Evolutionary conservation across 1,284 basidiomycete genomes (phyloP), one percentile per base, ranked within the genome.

Genomic region (Heterobasidion occidentale): DNA sequence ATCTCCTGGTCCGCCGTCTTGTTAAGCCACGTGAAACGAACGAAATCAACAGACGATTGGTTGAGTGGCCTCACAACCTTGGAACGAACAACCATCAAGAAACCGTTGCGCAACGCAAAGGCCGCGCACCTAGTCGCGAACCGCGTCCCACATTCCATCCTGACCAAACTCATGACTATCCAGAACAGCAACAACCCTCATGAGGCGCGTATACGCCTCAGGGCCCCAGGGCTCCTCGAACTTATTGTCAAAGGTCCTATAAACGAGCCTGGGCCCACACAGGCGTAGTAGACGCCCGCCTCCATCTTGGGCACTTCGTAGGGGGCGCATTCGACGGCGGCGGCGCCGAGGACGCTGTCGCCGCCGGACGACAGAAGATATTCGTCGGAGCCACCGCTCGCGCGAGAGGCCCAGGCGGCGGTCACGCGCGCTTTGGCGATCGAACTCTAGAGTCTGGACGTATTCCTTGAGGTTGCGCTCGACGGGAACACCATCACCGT

Each of bases 211-310:
- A 51, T 71, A 57, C 17, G 53, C 51, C 64, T 66, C 62, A 49
- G 72, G 71, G 44, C 72, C 74, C 55, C 63, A 50, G 20, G 73
- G 72, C 53, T 53, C 54, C 33, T 54, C 59, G 63, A 71, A 76
- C 11, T 57, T 54, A 56, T 75, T 73, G 33, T 45, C 52, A 7
- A 71, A 74, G 4, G 65, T 68, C 63, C 74, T 61, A 59, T 63
- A 74, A 60, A 76, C 67, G 17, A 76, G 64, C 63, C 69, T 69
- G 49, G 74, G 74, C 70, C 62, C 46, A 74, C 3, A 56, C 70
- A 70, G 52, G 52, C 50, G 57, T 72, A 74, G 58, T 73, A 74
- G 20, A 69, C 62, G 49, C 64, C 7, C 2, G 64, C 64, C 61
- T 74, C 72, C 14, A 61, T 14, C 51, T 54, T 57, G 14, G 61